A percentile compares a stretch with the other conserved stretches of the same genome.
Conservation (phyloP, 495 filamentous ascomycete genomes). For the Pseudomonodictys pantanalensis region DNA sequence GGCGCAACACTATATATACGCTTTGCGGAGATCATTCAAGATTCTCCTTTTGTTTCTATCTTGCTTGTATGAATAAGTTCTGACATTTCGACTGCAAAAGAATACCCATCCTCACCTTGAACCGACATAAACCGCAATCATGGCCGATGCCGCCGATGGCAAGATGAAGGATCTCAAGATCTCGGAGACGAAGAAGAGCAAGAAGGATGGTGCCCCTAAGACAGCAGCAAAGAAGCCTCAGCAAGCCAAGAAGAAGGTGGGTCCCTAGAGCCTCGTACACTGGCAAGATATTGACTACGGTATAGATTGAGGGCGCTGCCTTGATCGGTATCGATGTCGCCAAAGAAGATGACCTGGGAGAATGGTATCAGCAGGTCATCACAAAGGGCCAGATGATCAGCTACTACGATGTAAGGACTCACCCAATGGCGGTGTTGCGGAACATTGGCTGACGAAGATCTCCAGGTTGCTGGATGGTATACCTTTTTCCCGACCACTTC, state of each 20-base stretch:
- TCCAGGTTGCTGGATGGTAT: slow-evolving; percentile 21
- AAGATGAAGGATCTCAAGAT: slow-evolving; percentile 29
- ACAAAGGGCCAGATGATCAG: slow-evolving; percentile 94
- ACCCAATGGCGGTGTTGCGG: neutral
- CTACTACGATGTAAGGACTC: slow-evolving; percentile 94
- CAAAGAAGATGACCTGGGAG: slow-evolving; percentile 83
- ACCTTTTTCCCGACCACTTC: neutral
- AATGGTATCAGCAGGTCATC: slow-evolving; percentile 95
- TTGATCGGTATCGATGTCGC: slow-evolving; percentile 81
- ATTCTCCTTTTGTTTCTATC: too few relatives aligned
- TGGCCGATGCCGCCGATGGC: slow-evolving; percentile 27
- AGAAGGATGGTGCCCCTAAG: slow-evolving; percentile 18
- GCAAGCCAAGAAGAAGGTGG: slow-evolving; percentile 29
- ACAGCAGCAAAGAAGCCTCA: slow-evolving; percentile 24
- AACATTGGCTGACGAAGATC: neutral
- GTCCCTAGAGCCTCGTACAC: neutral
- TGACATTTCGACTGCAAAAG: neutral
- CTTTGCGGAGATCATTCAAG: too few relatives aligned
- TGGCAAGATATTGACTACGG: slow-evolving; percentile 3
- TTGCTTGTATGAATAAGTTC: too few relatives aligned
- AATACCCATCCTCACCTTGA: neutral
- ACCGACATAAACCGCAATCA: slow-evolving; percentile 9
- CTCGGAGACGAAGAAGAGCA: slow-evolving; percentile 22
- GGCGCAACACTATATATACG: too few relatives aligned
- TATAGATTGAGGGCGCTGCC: slow-evolving; percentile 54